A percentile compares a stretch with the other conserved stretches of the same genome.
phyloP scores from a whole-genome alignment of 2,329 filamentous ascomycete genomes.

The Pleomassaria siparia region DNA sequence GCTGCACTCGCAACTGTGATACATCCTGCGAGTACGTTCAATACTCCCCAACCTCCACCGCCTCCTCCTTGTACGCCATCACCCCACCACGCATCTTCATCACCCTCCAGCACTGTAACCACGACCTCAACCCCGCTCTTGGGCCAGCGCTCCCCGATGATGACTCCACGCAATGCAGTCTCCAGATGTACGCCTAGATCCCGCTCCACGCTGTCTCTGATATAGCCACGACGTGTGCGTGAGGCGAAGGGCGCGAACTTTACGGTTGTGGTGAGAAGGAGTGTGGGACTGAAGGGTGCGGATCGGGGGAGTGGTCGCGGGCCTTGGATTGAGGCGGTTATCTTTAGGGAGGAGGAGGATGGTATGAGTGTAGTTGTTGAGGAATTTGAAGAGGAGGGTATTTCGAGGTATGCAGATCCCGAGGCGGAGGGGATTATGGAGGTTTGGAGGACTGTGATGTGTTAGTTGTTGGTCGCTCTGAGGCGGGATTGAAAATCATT shows the following conservation, averaged over 20 bases:
- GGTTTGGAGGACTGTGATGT: constrained; percentile 75
- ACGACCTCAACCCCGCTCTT: constrained; percentile 97
- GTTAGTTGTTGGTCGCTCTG: too few species aligned
- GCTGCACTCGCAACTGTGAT: constrained; percentile 93
- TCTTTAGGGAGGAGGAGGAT: constrained; percentile 72
- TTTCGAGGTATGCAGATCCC: constrained; percentile 83
- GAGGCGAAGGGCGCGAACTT: constrained; percentile 97
- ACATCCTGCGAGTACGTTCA: constrained; percentile 89
- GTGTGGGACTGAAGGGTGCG: constrained; percentile 86
- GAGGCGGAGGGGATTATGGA: constrained; percentile 91
- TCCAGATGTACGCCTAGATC: constrained; percentile 91
- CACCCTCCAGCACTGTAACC: constrained; percentile 88
- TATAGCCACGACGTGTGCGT: constrained; percentile 76
- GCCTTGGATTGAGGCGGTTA: constrained; percentile 90
- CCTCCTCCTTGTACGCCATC: constrained; percentile 43
- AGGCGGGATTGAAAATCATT: too few species aligned
- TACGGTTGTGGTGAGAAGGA: constrained; percentile 88
- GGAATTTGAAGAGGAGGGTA: constrained; percentile 50
- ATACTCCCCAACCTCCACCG: constrained; percentile 74
- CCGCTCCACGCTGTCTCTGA: constrained; percentile 81
- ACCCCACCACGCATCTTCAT: constrained; percentile 74
- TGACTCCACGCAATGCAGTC: constrained; percentile 81
- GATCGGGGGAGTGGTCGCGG: constrained; percentile 87
- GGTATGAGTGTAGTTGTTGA: constrained; percentile 52
- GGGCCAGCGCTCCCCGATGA: constrained; percentile 95